Percentiles rank a stretch among this genome's conserved stretches.
Conservation (phyloP, 768 basidiomycete genomes). For the Multifurca ochricompacta region DNA sequence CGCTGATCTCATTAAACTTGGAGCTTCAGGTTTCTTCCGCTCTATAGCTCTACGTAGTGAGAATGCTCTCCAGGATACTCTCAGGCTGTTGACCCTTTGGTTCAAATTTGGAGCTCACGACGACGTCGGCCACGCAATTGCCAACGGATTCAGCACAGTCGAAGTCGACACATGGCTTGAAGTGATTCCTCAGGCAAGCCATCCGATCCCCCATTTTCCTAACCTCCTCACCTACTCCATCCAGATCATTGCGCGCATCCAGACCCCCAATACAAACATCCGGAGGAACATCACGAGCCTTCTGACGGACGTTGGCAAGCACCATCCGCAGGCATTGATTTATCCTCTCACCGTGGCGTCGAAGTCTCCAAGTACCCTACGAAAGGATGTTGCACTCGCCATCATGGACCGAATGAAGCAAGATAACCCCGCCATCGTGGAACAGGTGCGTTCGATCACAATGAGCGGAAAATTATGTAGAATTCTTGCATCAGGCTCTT, state of each 20-base stretch:
- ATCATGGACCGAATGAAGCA: slow-evolving; percentile 95
- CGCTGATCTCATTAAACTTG: slow-evolving; percentile 8
- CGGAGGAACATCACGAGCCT: slow-evolving; percentile 84
- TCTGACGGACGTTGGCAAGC: slow-evolving; percentile 86
- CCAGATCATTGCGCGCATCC: slow-evolving; percentile 96
- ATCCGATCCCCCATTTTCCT: neutral
- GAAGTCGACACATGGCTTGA: slow-evolving; percentile 98
- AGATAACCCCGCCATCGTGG: slow-evolving; percentile 80
- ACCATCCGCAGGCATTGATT: slow-evolving; percentile 95
- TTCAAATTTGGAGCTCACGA: slow-evolving; percentile 93
- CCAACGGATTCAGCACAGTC: slow-evolving; percentile 76
- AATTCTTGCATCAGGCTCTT: slow-evolving; percentile 45
- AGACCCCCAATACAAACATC: slow-evolving; percentile 84
- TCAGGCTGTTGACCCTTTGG: slow-evolving; percentile 91
- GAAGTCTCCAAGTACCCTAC: slow-evolving; percentile 80
- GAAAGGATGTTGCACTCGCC: slow-evolving; percentile 71
- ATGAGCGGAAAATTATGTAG: neutral
- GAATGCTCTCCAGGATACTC: slow-evolving; percentile 89
- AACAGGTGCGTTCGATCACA: slow-evolving; percentile 48
- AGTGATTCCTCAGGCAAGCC: slow-evolving; percentile 87
- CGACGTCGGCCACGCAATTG: slow-evolving; percentile 86
- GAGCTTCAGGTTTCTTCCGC: slow-evolving; percentile 74
- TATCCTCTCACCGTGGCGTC: slow-evolving; percentile 95
- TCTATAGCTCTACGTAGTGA: slow-evolving; percentile 87
- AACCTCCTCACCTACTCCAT: neutral